These are phyloP conservation scores for Linnemannia elongata DNA, from an alignment of 192 early-diverging fungal genomes.

Conservation along the genomic window DNA sequence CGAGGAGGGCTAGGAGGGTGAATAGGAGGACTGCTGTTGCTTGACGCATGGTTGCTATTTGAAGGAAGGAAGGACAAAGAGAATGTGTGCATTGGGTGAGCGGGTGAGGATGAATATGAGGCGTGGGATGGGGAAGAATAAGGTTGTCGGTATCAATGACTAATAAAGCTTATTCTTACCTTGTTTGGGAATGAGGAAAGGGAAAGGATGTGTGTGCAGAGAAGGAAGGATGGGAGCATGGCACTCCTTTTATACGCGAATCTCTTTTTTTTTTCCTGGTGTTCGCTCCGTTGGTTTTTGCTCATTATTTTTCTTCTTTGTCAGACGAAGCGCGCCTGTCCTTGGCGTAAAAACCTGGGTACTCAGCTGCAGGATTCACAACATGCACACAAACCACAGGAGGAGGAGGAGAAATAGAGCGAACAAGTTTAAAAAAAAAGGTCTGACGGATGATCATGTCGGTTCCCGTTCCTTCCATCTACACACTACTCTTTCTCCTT, in stretches of 20 bases:
- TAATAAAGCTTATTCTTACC: not conserved
- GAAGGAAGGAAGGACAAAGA: not conserved
- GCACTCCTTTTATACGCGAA: not conserved
- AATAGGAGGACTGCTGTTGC: not conserved
- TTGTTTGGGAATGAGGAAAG: not conserved
- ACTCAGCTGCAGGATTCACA: not conserved
- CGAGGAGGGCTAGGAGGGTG: not conserved
- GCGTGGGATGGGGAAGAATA: not conserved
- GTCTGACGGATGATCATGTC: not conserved
- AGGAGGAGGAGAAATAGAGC: not conserved
- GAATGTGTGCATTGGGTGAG: not conserved
- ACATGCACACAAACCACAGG: not conserved
- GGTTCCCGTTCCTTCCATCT: not conserved
- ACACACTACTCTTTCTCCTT: not conserved
- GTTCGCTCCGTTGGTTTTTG: not conserved
- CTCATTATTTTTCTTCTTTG: not conserved
- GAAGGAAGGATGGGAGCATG: not conserved
- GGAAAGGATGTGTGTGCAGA: not conserved
- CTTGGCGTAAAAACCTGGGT: not conserved
- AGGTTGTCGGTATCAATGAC: not conserved
- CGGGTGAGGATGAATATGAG: not conserved
- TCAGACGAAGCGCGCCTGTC: not conserved
- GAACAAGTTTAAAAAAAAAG: no score
- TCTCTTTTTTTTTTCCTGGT: no score
- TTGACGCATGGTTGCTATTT: constrained; percentile 8